These are phyloP conservation scores for Myochromella boudieri DNA, from an alignment of 768 basidiomycete genomes.

Conservation along the genomic window DNA sequence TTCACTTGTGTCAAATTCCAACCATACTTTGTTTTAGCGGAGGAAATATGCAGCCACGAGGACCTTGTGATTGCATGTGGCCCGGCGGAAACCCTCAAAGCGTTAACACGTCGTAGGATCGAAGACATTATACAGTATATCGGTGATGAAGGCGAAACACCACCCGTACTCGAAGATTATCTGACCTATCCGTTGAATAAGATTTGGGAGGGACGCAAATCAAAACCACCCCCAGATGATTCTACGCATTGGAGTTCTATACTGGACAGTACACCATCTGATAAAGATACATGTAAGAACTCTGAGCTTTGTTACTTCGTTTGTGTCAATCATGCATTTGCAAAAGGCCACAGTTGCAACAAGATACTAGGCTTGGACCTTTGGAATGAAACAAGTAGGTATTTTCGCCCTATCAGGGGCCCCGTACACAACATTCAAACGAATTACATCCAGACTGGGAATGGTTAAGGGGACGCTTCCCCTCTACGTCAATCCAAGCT, in stretches of 20 bases:
- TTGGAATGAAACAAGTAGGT: conserved; percentile 20
- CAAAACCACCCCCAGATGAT: conserved; percentile 16
- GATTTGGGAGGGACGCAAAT: conserved; percentile 20
- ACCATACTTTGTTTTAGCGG: neutral
- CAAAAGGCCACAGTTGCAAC: conserved; percentile 18
- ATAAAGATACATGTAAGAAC: conserved; percentile 16
- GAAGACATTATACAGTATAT: too few relatives aligned
- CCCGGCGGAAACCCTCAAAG: conserved; percentile 12
- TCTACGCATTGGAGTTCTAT: conserved; percentile 19
- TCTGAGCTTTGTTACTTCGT: neutral
- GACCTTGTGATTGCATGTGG: conserved; percentile 2
- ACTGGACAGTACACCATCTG: conserved; percentile 11
- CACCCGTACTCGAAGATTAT: conserved; percentile 8
- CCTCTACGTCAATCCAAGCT: neutral
- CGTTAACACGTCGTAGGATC: too few relatives aligned
- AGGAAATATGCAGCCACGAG: neutral
- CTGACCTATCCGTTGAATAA: conserved; percentile 14
- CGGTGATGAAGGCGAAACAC: neutral
- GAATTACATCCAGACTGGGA: conserved; percentile 21
- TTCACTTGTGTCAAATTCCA: neutral
- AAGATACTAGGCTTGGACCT: conserved; percentile 13
- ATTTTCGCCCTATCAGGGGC: too few relatives aligned
- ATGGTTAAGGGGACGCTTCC: conserved; percentile 10
- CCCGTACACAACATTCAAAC: too few relatives aligned
- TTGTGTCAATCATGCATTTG: neutral